Base-by-base conservation (phyloP, 768 basidiomycete species). In the Suillus discolor region DNA sequence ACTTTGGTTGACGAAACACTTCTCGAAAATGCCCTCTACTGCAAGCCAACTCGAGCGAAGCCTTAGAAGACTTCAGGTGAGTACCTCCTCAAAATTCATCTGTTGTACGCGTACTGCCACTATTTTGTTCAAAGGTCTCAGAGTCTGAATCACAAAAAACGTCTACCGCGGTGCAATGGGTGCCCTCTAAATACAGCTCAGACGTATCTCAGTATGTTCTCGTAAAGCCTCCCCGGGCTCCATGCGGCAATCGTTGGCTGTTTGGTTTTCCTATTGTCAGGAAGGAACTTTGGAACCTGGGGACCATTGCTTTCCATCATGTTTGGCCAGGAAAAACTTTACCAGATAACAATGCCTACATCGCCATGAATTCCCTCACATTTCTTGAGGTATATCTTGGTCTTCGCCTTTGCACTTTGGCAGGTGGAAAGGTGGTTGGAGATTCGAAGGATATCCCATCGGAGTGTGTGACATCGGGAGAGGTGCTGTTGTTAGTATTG, bases 401-500 rank as follows among this genome's bases (percentile, higher is more conserved):
- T 12, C 47, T 62, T 20, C 13, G 12, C n/a, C 0, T 36, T 23
- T 62, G 62, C 47, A 49, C 44, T 39, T 11, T 25, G 11, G 62
- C 47, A n/a, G 2, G 4, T 53, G 62, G 23, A 34, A 36, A 62
- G 31, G 18, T 62, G n/a, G 47, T 38, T 4, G 36, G 25, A 55
- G 62, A 54, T 23, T 18, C 41, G 5, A 11, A 38, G 36, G 31
- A 55, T 36, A 36, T 55, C 34, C 34, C 51, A 11, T n/a, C 62
- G 4, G n/a, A 63, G 41, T 63, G 51, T 51, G 3, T 63, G 25
- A 7, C 16, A 5, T 36, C 23, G 34, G 36, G 34, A 34, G 9
- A 11, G n/a, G 28, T 62, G 25, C 20, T 38, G 54, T 25, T 63
- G 25, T 23, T 63, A 15, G 62, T 41, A 11, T 38, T 63, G 39